phyloP scores from a whole-genome alignment of 2,329 filamentous ascomycete species.

The Fusarium tricinctum region DNA sequence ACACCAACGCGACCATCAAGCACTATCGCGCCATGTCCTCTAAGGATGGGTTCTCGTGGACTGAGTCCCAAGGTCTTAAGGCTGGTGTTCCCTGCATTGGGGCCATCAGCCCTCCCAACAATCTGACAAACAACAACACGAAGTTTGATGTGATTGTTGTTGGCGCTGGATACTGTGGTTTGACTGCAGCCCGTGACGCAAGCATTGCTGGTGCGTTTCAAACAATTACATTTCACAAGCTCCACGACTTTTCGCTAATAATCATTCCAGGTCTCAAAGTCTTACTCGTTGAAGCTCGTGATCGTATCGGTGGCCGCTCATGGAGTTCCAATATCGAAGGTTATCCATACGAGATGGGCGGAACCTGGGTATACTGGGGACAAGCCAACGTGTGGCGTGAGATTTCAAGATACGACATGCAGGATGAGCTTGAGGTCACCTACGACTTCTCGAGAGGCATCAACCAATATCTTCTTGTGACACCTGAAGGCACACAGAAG shows the following conservation, averaged over 20 bases:
- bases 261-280: constrained; percentile 52
- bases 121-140: constrained; percentile 21
- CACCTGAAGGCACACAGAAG: constrained; percentile 46
- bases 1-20: too few species aligned
- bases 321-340: constrained; percentile 61
- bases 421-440: constrained; percentile 55
- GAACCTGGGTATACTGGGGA: constrained; percentile 64
- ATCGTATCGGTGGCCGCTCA: constrained; percentile 63
- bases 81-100: constrained; percentile 52
- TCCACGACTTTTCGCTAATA: not conserved
- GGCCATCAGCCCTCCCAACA: constrained; percentile 49
- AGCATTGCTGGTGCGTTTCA: constrained; percentile 44
- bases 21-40: constrained; percentile 43
- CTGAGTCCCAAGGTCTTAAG: constrained; percentile 48
- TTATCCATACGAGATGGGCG: constrained; percentile 63
- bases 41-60: constrained; percentile 53
- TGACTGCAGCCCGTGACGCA: constrained; percentile 50
- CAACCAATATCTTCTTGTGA: constrained; percentile 58
- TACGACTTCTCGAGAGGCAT: constrained; percentile 59
- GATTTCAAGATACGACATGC: constrained; percentile 61
- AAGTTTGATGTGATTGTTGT: constrained; percentile 51
- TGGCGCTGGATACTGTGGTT: constrained; percentile 52
- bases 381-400: constrained; percentile 61
- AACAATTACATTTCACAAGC: rapidly evolving
- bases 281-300: constrained; percentile 62